Evolutionary conservation across 176 grass and related monocot genomes (phyloP).

Genomic region (Ensete ventricosum): DNA sequence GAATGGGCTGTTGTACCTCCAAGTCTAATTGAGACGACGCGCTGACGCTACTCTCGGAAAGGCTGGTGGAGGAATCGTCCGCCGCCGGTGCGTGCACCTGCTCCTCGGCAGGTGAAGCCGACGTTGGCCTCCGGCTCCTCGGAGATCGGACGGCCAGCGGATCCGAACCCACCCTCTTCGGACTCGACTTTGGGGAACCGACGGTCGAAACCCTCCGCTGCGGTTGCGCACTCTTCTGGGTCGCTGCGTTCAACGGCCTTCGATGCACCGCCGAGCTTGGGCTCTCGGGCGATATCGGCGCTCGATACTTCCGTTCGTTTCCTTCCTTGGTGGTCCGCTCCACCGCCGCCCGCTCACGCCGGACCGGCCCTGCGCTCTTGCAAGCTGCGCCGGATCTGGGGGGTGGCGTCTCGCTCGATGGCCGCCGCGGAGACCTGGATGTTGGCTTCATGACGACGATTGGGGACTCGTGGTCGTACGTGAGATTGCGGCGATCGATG

Average conservation of each 20-base stretch:
- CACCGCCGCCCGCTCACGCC: conserved; percentile 10
- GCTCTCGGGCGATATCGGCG: conserved; percentile 14
- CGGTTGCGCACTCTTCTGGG: conserved; percentile 18
- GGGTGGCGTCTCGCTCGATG: not conserved
- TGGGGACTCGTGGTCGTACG: conserved; percentile 25
- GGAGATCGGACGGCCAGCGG: conserved; percentile 20
- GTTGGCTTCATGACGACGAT: conserved; percentile 73
- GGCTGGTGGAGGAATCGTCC: conserved; percentile 59
- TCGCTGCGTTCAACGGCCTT: conserved; percentile 1
- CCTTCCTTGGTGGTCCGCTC: conserved; percentile 18
- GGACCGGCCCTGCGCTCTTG: conserved; percentile 6
- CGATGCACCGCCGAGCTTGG: conserved; percentile 37
- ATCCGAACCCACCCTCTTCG: conserved; percentile 26
- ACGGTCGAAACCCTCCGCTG: conserved; percentile 32
- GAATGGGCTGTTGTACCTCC: conserved; percentile 24
- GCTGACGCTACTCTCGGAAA: conserved; percentile 55
- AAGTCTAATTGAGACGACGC: conserved; percentile 44
- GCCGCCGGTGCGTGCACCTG: not conserved
- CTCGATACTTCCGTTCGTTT: conserved; percentile 23
- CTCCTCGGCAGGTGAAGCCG: not conserved
- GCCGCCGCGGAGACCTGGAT: conserved; percentile 8
- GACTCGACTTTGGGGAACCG: conserved; percentile 26
- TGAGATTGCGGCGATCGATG: conserved; percentile 19
- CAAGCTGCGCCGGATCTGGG: conserved; percentile 9
- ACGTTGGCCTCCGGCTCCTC: conserved; percentile 20